Base-by-base conservation (phyloP, 2,329 filamentous ascomycete genomes). In the Davidsoniella australis region DNA sequence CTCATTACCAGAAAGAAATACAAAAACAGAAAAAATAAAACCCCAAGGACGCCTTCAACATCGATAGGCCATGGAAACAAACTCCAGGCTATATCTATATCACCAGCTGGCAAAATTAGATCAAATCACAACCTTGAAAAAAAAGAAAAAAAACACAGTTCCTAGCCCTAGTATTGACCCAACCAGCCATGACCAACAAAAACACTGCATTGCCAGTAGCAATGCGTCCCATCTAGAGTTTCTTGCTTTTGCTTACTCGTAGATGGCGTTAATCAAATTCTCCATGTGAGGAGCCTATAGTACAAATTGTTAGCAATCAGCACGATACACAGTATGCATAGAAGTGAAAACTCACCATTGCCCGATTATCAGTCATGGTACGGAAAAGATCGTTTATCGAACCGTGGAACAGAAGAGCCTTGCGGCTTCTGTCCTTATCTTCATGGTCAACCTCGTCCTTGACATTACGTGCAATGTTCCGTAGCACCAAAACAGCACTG, bases 391-490 rank as follows among this genome's bases (percentile, higher is more conserved):
- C 73, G 9, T 74, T 69, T 59, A 78, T 68, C 48, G 82, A 70
- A 0, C 78, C 76, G 42, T 77, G 72, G 63, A 86, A 86, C 24
- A 85, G 66, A 51, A 66, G 67, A 60, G 82, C 76, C 53, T 83
- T 81, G 76, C 77, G 42, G 24, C 51, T 40, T 14, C 42, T 45
- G 26, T 41, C 51, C 26, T 26, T 82, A 2, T 76, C 73, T 44
- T 71, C 68, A 41, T 66, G 65, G 51, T 69, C 70, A 40, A 69
- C 71, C 4, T 61, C 60, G n/a, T 56, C 58, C 54, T 64, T 61
- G 16, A 78, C 67, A 57, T 81, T 83, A 55, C 71, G 72, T 10
- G 84, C 84, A 53, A 91, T 76, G 60, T 91, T 91, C 26, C 85
- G 75, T 42, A 91, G 70, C 36, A 91, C 82, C 24, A 89, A 69